These are phyloP conservation scores for Calonectria hongkongensis DNA, from an alignment of 2,329 filamentous ascomycete species.

Conservation along the genomic window DNA sequence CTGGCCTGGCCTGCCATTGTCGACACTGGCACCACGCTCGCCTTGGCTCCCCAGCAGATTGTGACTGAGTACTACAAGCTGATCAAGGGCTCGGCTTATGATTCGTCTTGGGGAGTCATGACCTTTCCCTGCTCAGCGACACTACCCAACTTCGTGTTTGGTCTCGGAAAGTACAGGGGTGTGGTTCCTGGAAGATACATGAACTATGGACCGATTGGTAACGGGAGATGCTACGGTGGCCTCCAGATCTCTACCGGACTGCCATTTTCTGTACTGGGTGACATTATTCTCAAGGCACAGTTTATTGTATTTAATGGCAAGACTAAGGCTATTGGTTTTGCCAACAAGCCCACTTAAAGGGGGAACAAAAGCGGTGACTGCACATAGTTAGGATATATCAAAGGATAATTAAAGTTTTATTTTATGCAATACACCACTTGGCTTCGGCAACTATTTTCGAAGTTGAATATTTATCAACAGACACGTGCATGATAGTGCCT, in stretches of 20 bases:
- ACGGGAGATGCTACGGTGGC: slow-evolving; percentile 59
- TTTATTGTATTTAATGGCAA: slow-evolving; percentile 65
- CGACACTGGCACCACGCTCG: slow-evolving; percentile 82
- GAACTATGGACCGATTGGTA: slow-evolving; percentile 58
- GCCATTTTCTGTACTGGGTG: slow-evolving; percentile 63
- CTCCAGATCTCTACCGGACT: slow-evolving; percentile 61
- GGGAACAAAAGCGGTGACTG: neutral
- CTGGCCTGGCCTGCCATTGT: slow-evolving; percentile 73
- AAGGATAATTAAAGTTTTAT: slow-evolving; percentile 12
- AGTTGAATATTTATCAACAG: too few relatives aligned
- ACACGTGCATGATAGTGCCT: too few relatives aligned
- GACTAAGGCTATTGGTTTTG: slow-evolving; percentile 59
- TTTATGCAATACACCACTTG: neutral
- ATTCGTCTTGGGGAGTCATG: slow-evolving; percentile 70
- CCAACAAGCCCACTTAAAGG: slow-evolving; percentile 59
- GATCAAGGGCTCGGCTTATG: slow-evolving; percentile 70
- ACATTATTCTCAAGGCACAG: slow-evolving; percentile 67
- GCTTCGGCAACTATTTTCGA: too few relatives aligned
- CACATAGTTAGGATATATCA: neutral
- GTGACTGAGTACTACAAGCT: slow-evolving; percentile 76
- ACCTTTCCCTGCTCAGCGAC: slow-evolving; percentile 72
- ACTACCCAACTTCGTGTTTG: slow-evolving; percentile 66
- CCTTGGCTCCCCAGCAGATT: slow-evolving; percentile 73
- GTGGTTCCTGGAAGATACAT: slow-evolving; percentile 61
- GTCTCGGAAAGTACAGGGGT: slow-evolving; percentile 59